Conservation (phyloP, 805 yeast species). For the Sungouiozyma intestinalis region DNA sequence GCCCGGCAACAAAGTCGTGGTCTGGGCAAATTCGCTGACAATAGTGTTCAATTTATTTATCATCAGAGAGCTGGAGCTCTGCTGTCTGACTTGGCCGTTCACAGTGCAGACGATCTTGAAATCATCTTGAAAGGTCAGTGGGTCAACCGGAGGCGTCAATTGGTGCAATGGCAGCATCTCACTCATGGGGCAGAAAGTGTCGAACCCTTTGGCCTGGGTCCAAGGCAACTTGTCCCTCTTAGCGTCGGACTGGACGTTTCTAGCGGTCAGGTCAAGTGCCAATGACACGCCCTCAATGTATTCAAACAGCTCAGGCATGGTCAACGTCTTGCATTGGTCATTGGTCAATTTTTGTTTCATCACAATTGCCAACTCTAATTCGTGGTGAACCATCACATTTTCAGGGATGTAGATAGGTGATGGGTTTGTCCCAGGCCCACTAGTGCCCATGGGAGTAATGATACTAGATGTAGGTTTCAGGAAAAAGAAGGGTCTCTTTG, state of each 20-base stretch:
- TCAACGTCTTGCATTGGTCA: conserved; percentile 45
- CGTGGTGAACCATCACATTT: conserved; percentile 79
- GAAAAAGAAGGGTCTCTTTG: conserved; percentile 85
- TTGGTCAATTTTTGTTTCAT: conserved; percentile 56
- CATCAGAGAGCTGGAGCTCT: conserved; percentile 75
- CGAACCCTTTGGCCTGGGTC: conserved; percentile 95
- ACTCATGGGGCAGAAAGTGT: conserved; percentile 88
- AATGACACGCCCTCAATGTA: conserved; percentile 80
- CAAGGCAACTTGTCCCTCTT: conserved; percentile 92
- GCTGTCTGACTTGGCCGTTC: conserved; percentile 62
- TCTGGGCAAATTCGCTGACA: conserved; percentile 67
- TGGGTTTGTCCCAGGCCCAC: conserved; percentile 28
- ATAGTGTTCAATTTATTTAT: conserved; percentile 77
- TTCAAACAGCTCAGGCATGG: conserved; percentile 58
- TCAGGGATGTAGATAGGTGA: conserved; percentile 80
- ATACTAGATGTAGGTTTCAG: conserved; percentile 80
- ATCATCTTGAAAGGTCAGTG: conserved; percentile 30
- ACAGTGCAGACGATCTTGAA: conserved; percentile 32
- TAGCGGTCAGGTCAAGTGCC: conserved; percentile 89
- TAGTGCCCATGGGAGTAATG: conserved; percentile 37
- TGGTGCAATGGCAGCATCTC: conserved; percentile 51
- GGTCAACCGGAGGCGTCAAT: conserved; percentile 49
- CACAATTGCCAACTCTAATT: conserved; percentile 80
- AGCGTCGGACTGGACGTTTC: conserved; percentile 92
- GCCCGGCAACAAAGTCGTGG: conserved; percentile 85